Evolutionary conservation across 352 stramenopile species (phyloP).

Genomic region (Globisporangium spinosum): DNA sequence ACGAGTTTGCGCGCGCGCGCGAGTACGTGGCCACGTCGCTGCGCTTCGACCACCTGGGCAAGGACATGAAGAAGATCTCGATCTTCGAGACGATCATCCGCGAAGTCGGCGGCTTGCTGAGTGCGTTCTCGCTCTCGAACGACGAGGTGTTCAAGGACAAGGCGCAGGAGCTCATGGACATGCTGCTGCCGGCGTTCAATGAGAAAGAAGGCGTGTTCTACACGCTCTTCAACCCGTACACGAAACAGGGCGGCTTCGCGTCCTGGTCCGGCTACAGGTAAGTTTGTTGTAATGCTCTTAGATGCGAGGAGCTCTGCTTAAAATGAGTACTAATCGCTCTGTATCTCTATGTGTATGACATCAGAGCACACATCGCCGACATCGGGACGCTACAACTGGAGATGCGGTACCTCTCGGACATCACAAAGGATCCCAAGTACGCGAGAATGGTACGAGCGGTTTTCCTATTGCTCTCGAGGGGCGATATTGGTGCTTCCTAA

Average conservation of each 20-base stretch:
- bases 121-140: slow-evolving; percentile 90
- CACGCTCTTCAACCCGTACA: slow-evolving; percentile 86
- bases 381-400: slow-evolving; percentile 85
- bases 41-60: slow-evolving; percentile 75
- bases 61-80: slow-evolving; percentile 71
- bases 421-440: slow-evolving; percentile 78
- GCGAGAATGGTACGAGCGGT: slow-evolving; percentile 37
- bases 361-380: slow-evolving; percentile 73
- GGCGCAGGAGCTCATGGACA: slow-evolving; percentile 90
- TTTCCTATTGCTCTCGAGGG: background rate
- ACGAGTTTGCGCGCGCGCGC: slow-evolving; percentile 89
- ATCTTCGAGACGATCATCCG: slow-evolving; percentile 99
- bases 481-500: background rate
- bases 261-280: slow-evolving; percentile 39
- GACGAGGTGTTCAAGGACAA: slow-evolving; percentile 90
- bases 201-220: slow-evolving; percentile 89
- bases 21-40: slow-evolving; percentile 85
- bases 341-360: background rate
- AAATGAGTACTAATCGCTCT: background rate
- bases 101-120: slow-evolving; percentile 95
- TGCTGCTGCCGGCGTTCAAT: slow-evolving; percentile 89
- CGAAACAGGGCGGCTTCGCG: slow-evolving; percentile 36
- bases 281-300: background rate
- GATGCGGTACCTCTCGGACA: slow-evolving; percentile 69
- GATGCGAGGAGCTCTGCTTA: background rate